Evolutionary conservation across 345 rosid species (phyloP), one percentile per base, ranked within the genome.

Genomic region (Firmiana major): DNA sequence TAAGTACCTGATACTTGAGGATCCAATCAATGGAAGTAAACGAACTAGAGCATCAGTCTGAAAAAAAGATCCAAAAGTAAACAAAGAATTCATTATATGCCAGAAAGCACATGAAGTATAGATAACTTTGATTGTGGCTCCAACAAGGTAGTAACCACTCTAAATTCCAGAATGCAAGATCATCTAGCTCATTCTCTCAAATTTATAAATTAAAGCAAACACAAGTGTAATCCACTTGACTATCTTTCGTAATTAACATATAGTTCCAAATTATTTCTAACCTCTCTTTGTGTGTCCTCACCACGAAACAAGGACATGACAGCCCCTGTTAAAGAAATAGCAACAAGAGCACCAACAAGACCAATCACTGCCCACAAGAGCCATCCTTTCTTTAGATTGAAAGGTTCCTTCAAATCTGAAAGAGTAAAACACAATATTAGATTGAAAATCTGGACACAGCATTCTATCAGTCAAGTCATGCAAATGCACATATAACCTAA

Each of bases 391-490:
- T 78, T 82, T 21, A 84, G 80, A 79, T 86, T 80, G 84, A 91
- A 89, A 78, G 94, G 94, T 65, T 89, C 91, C 83, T 81, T 91
- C 83, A 91, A 80, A 83, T 91, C 94, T 91, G 86, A 80, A 78
- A 76, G 73, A 81, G 53, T 21, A 75, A 34, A 26, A 69, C 38
- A 58, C 34, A 1, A 51, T 26, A 51, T 38, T 60, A 59, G 67
- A 70, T 49, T 42, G 78, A 28, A 48, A 49, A 38, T 46, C 28
- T 3, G 63, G 63, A 22, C 13, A 64, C 67, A 15, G 9, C 22
- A 11, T 7, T 19, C 28, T 7, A 34, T 11, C 19, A 26, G 13
- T 31, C 16, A 77, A 40, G 3, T n/a, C n/a, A n/a, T n/a, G n/a
- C n/a, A n/a, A n/a, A n/a, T 46, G 40, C 22, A 0, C 15, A 69